phyloP scores from a whole-genome alignment of 345 rosid species.

The Citrus sp. region DNA sequence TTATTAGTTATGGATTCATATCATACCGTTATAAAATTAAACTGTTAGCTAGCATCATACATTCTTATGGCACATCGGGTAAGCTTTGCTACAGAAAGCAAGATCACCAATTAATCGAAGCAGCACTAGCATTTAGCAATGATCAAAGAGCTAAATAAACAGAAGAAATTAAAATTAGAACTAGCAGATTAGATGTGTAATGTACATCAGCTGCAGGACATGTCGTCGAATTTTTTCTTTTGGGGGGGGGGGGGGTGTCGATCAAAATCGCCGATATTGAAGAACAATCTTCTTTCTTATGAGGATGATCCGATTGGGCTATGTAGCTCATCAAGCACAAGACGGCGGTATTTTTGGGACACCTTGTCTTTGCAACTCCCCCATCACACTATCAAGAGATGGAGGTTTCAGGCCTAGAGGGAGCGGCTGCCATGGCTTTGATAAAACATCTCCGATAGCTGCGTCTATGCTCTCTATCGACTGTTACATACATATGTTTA shows the following conservation, averaged over 20 bases:
- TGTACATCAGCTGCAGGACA: conserved; percentile 21
- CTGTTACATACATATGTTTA: conserved; percentile 20
- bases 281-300: not conserved
- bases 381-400: conserved; percentile 57
- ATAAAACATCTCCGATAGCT: conserved; percentile 66
- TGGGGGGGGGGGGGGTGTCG: not conserved
- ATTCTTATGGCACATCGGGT: conserved; percentile 1
- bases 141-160: not conserved
- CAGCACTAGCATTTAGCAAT: not conserved
- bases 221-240: conserved; percentile 40
- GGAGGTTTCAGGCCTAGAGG: conserved; percentile 81
- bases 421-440: conserved; percentile 82
- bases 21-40: not conserved
- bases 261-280: not conserved
- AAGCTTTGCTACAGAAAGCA: conserved; percentile 8
- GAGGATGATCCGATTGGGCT: not conserved
- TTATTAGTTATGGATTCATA: conserved; percentile 1
- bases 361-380: conserved; percentile 76
- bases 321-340: conserved; percentile 29
- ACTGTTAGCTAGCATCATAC: not conserved
- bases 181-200: conserved; percentile 17
- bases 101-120: conserved; percentile 4
- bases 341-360: conserved; percentile 59
- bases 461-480: conserved; percentile 73
- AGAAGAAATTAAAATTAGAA: not conserved